Evolutionary conservation across 768 basidiomycete genomes (phyloP).

Genomic region (Russula abietina): DNA sequence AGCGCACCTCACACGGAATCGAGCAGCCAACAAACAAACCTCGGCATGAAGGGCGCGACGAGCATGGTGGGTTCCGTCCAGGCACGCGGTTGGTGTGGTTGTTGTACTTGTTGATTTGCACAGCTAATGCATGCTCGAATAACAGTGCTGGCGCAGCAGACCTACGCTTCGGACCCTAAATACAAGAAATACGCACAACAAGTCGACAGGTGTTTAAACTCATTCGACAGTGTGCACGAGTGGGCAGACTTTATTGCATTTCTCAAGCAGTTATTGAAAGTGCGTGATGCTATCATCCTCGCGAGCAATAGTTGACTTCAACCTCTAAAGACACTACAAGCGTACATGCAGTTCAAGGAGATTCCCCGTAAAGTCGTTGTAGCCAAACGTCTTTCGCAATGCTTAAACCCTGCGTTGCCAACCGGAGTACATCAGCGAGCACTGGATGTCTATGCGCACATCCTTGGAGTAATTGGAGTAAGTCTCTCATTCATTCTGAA

Average conservation of each 20-base stretch:
- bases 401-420: slow-evolving; percentile 94
- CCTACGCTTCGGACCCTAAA: slow-evolving; percentile 77
- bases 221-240: slow-evolving; percentile 94
- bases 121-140: slow-evolving; percentile 6
- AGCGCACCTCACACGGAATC: slow-evolving; percentile 6
- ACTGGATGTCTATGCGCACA: slow-evolving; percentile 89
- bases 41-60: slow-evolving; percentile 17
- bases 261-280: slow-evolving; percentile 89
- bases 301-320: neutral
- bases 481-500: slow-evolving; percentile 29
- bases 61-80: slow-evolving; percentile 34
- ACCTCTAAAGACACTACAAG: slow-evolving; percentile 71
- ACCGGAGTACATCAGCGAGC: slow-evolving; percentile 96
- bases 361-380: slow-evolving; percentile 94
- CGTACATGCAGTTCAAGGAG: slow-evolving; percentile 90
- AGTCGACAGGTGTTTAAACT: slow-evolving; percentile 86
- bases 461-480: slow-evolving; percentile 87
- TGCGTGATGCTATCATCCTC: slow-evolving; percentile 31
- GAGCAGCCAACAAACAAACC: neutral
- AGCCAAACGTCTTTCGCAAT: slow-evolving; percentile 91
- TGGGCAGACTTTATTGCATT: slow-evolving; percentile 99
- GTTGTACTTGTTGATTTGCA: neutral
- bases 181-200: slow-evolving; percentile 90
- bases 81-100: slow-evolving; percentile 44
- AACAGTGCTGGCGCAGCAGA: slow-evolving; percentile 47